Conservation (phyloP, 2,329 filamentous ascomycete species). For the Paraphaeosphaeria minitans region DNA sequence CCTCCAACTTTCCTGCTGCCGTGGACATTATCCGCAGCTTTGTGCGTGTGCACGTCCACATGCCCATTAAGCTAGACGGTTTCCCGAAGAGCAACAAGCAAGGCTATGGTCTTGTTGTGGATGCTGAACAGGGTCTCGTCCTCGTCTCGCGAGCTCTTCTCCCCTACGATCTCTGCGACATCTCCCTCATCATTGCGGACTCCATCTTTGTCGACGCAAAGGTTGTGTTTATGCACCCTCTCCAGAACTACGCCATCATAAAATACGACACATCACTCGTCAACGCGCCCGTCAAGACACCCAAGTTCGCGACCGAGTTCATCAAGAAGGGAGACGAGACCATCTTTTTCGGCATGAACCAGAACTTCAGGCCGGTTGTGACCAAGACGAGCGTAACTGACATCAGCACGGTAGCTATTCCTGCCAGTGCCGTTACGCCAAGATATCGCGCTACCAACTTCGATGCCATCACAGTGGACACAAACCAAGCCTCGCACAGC, state of each 20-base stretch:
- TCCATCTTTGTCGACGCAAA: slow-evolving; percentile 94
- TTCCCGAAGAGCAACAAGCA: slow-evolving; percentile 94
- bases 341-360: slow-evolving; percentile 97
- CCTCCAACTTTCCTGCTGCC: slow-evolving; percentile 86
- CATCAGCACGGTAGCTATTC: slow-evolving; percentile 95
- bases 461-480: slow-evolving; percentile 96
- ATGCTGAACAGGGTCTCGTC: slow-evolving; percentile 93
- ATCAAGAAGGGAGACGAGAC: slow-evolving; percentile 94
- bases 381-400: slow-evolving; percentile 95
- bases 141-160: slow-evolving; percentile 93
- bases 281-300: slow-evolving; percentile 90
- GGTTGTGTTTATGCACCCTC: slow-evolving; percentile 91
- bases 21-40: slow-evolving; percentile 94
- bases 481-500: slow-evolving; percentile 86
- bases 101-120: slow-evolving; percentile 95
- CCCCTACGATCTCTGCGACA: slow-evolving; percentile 95
- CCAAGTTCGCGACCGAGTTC: slow-evolving; percentile 77
- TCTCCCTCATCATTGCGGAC: slow-evolving; percentile 94
- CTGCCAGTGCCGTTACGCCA: slow-evolving; percentile 87
- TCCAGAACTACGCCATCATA: slow-evolving; percentile 96
- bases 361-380: slow-evolving; percentile 91
- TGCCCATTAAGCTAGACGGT: slow-evolving; percentile 97
- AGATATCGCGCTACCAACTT: slow-evolving; percentile 94
- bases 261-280: slow-evolving; percentile 93
- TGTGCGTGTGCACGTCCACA: slow-evolving; percentile 87